phyloP scores from a whole-genome alignment of 176 grass and related monocot species.

The Lolium rigidum region DNA sequence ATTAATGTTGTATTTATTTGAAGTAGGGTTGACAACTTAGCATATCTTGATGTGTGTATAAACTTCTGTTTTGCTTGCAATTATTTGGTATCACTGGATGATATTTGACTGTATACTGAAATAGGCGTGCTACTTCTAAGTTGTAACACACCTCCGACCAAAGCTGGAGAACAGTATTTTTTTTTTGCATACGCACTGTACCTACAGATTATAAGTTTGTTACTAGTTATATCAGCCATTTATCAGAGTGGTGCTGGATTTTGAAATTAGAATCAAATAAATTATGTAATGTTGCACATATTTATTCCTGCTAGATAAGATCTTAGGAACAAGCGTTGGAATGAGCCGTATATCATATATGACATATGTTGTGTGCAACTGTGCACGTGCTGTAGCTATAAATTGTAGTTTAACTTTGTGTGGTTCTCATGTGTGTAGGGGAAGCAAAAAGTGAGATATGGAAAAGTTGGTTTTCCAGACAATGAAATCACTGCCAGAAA shows the following conservation, averaged over 20 bases:
- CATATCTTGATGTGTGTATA: background rate
- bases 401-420: slow-evolving; percentile 18
- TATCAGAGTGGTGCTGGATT: background rate
- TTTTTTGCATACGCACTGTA: background rate
- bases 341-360: background rate
- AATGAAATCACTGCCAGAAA: slow-evolving; percentile 90
- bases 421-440: slow-evolving; percentile 60
- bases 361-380: background rate
- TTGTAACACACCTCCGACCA: background rate
- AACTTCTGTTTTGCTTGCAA: background rate
- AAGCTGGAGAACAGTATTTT: background rate
- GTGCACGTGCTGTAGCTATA: background rate
- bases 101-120: background rate
- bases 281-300: slow-evolving; percentile 7
- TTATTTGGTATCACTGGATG: background rate
- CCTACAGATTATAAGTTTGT: background rate
- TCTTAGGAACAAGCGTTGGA: background rate
- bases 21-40: slow-evolving; percentile 5
- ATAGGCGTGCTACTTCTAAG: no score
- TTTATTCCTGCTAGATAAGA: background rate
- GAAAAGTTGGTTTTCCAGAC: slow-evolving; percentile 76
- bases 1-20: slow-evolving; percentile 5
- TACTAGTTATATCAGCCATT: background rate
- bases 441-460: slow-evolving; percentile 79
- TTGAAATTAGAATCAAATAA: slow-evolving; percentile 11